Base-by-base conservation (phyloP, 768 basidiomycete species). In the Melanogaster broomeanus region DNA sequence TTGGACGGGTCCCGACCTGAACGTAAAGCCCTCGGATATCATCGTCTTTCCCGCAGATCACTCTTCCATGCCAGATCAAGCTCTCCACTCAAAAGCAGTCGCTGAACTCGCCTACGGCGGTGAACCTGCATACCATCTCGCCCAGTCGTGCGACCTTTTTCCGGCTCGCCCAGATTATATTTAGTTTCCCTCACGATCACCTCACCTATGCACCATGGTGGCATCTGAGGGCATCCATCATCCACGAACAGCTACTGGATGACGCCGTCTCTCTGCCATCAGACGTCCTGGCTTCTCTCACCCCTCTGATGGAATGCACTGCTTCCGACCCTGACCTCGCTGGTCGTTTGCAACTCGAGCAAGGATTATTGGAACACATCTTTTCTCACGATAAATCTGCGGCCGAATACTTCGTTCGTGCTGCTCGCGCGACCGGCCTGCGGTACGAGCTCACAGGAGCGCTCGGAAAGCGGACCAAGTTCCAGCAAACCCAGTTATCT, bases 61-160 rank as follows among this genome's bases (percentile, higher is more conserved):
- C n/a, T 22, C 55, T 3, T n/a, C 48, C 16, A 31, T 72, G 25
- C 72, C 74, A 33, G 77, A 83, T 33, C 77, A 83, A 19, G 49
- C 67, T 3, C 70, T 98, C 35, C 80, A 93, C 60, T 69, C 72
- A 25, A 81, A 81, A 42, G 82, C 94, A 21, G 74, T 93, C 51
- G 74, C 85, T 6, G 84, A 89, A 55, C 80, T 99, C 38, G 86
- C 94, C 0, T 82, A 80, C 54, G 83, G 84, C 4, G 97, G 97
- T 3, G 97, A 98, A 72, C 97, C 97, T 9, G 93, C 91, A 0
- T 99, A 98, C 71, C 97, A 98, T 67, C 88, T 98, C 40, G 79
- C 85, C 8, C 77, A 77, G 60, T 72, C 69, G n/a, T 33, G 79
- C 93, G 6, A 68, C 80, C 19, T 84, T 96, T 61, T 78, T 98